Percentiles rank a stretch among this genome's conserved stretches.
These are phyloP conservation scores for Dimargaris verticillata DNA, from an alignment of 192 early-diverging fungal species.

Conservation along the genomic window DNA sequence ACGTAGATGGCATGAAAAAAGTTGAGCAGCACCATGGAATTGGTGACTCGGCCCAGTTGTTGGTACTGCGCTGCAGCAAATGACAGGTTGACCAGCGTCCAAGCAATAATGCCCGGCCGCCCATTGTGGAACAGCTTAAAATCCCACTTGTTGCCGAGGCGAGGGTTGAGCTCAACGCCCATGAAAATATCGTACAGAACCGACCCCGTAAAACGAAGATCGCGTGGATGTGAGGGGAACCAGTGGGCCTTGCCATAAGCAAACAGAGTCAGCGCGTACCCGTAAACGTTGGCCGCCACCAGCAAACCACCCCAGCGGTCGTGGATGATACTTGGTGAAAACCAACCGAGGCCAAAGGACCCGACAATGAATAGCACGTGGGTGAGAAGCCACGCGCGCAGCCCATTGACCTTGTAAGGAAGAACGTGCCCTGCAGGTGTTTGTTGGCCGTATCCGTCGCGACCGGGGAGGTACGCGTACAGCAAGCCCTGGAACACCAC, in stretches of 20 bases:
- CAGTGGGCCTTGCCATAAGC: conserved; percentile 50
- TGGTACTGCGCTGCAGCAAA: conserved; percentile 64
- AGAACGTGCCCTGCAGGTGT: conserved; percentile 58
- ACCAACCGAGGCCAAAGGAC: conserved; percentile 43
- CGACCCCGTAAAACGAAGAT: conserved; percentile 63
- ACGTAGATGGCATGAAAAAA: conserved; percentile 57
- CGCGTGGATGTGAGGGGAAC: conserved; percentile 53
- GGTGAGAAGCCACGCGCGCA: conserved; percentile 52
- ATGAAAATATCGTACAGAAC: conserved; percentile 58
- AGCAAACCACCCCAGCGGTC: conserved; percentile 61
- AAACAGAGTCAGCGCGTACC: conserved; percentile 59
- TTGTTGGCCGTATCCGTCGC: conserved; percentile 57
- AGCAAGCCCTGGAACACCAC: conserved; percentile 47
- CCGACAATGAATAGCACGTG: conserved; percentile 46
- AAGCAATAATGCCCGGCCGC: conserved; percentile 68
- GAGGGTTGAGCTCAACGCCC: conserved; percentile 73
- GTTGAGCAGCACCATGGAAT: conserved; percentile 66
- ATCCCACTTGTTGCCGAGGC: conserved; percentile 56
- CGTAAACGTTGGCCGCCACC: conserved; percentile 55
- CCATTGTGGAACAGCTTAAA: conserved; percentile 78
- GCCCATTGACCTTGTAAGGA: conserved; percentile 64
- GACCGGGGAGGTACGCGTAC: conserved; percentile 46
- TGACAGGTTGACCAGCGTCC: conserved; percentile 63
- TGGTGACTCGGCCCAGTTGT: conserved; percentile 54
- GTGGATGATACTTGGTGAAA: conserved; percentile 45